Evolutionary conservation across 1,139 yeast genomes (phyloP).

Genomic region (Kluyveromyces sp.): DNA sequence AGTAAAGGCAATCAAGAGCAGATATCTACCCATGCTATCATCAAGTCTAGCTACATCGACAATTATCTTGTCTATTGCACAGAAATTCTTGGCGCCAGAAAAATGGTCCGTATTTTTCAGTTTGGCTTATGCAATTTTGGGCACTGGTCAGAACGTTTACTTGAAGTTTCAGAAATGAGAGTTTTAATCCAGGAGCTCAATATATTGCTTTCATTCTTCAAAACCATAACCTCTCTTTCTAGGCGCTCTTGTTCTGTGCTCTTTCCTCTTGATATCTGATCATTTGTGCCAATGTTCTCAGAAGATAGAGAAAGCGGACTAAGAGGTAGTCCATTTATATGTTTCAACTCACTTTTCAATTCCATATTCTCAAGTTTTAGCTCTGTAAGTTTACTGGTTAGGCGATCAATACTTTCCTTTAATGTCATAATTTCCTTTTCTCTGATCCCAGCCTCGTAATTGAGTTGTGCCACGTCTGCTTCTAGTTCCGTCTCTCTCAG

Average conservation of each 20-base stretch:
- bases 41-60: slow-evolving; percentile 52
- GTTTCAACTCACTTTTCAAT: not conserved
- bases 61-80: slow-evolving; percentile 57
- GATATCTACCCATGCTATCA: slow-evolving; percentile 41
- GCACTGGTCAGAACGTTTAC: slow-evolving; percentile 69
- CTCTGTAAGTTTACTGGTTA: not conserved
- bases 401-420: not conserved
- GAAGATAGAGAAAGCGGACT: slow-evolving; percentile 1
- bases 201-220: slow-evolving; percentile 1
- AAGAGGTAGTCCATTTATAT: not conserved
- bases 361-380: not conserved
- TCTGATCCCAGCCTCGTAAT: not conserved
- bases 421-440: not conserved
- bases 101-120: slow-evolving; percentile 84
- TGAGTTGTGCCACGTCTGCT: slow-evolving; percentile 1
- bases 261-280: not conserved
- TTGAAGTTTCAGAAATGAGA: slow-evolving; percentile 36
- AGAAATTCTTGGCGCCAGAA: slow-evolving; percentile 60
- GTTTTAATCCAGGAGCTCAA: not conserved
- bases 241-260: not conserved
- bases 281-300: not conserved
- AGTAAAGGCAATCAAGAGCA: slow-evolving; percentile 40
- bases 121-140: slow-evolving; percentile 62
- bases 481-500: not conserved
- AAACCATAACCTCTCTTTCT: not conserved